These are phyloP conservation scores for Penicillium maclennaniae DNA, from an alignment of 495 filamentous ascomycete genomes.

Conservation along the genomic window DNA sequence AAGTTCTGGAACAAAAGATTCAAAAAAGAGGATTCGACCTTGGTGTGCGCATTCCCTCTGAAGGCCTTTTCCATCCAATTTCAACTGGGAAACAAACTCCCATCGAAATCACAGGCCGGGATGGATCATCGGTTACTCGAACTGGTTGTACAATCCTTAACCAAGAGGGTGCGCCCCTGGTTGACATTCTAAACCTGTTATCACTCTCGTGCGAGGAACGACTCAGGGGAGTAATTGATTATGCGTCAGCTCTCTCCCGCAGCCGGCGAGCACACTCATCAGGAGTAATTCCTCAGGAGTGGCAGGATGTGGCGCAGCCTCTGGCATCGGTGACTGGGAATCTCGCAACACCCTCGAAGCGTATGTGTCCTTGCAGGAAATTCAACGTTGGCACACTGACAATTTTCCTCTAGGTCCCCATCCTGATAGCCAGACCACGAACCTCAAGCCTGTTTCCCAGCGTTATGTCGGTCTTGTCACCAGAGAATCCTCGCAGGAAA, in stretches of 20 bases:
- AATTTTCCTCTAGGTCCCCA: slow-evolving; percentile 30
- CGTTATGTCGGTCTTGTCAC: slow-evolving; percentile 33
- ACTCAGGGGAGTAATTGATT: slow-evolving; percentile 63
- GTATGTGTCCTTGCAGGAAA: slow-evolving; percentile 37
- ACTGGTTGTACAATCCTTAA: slow-evolving; percentile 61
- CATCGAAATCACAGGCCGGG: slow-evolving; percentile 51
- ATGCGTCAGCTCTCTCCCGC: slow-evolving; percentile 59
- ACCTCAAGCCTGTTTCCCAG: slow-evolving; percentile 28
- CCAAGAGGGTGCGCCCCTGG: slow-evolving; percentile 59
- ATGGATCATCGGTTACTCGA: slow-evolving; percentile 53
- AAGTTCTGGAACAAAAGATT: slow-evolving; percentile 46
- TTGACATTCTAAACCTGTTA: slow-evolving; percentile 70
- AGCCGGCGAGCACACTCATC: slow-evolving; percentile 67
- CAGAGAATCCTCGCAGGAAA: slow-evolving; percentile 43
- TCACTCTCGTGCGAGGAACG: slow-evolving; percentile 73
- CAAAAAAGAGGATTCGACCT: slow-evolving; percentile 49
- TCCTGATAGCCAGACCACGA: slow-evolving; percentile 17
- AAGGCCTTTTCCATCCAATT: slow-evolving; percentile 55
- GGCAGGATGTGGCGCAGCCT: slow-evolving; percentile 59
- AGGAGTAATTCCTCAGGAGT: slow-evolving; percentile 65
- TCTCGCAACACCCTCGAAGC: slow-evolving; percentile 55
- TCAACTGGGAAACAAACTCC: slow-evolving; percentile 43
- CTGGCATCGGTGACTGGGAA: slow-evolving; percentile 30
- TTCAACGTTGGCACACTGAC: slow-evolving; percentile 10
- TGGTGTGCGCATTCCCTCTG: slow-evolving; percentile 60